Conservation (phyloP, 306 rosid genomes). For the Cicer yamashitae region DNA sequence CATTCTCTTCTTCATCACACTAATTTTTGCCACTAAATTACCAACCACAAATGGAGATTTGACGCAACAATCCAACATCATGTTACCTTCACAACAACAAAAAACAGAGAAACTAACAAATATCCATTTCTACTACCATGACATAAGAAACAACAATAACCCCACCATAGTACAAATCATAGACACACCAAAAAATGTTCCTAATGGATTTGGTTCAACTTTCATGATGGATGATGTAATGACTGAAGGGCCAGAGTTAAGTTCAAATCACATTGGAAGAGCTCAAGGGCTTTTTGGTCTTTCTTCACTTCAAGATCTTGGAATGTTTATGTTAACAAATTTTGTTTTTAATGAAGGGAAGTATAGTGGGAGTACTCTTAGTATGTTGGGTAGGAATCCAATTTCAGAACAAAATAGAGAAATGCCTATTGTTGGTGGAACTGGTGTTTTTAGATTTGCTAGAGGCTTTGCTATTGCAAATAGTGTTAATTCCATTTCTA, state of each 20-base stretch:
- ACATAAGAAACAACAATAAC: slow-evolving; percentile 3
- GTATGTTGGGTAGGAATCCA: slow-evolving; percentile 46
- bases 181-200: neutral
- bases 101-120: neutral
- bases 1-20: slow-evolving; percentile 13
- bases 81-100: slow-evolving; percentile 21
- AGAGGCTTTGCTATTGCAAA: slow-evolving; percentile 45
- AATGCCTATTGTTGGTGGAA: slow-evolving; percentile 48
- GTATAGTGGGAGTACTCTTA: slow-evolving; percentile 41
- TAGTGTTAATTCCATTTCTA: slow-evolving; percentile 40
- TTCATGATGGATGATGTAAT: slow-evolving; percentile 45
- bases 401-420: slow-evolving; percentile 41
- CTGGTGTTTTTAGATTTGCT: slow-evolving; percentile 46
- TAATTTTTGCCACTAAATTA: neutral
- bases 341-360: slow-evolving; percentile 30
- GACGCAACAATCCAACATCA: slow-evolving; percentile 33
- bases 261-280: slow-evolving; percentile 44
- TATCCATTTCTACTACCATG: slow-evolving; percentile 48
- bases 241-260: slow-evolving; percentile 45
- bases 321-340: slow-evolving; percentile 42
- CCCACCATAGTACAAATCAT: slow-evolving; percentile 41
- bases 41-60: neutral
- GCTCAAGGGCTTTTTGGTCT: slow-evolving; percentile 47
- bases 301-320: slow-evolving; percentile 42
- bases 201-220: slow-evolving; percentile 40